Percentiles rank a stretch among this genome's conserved stretches.
Evolutionary conservation across 2,329 filamentous ascomycete species (phyloP).

Genomic region (Xylaria sp.): DNA sequence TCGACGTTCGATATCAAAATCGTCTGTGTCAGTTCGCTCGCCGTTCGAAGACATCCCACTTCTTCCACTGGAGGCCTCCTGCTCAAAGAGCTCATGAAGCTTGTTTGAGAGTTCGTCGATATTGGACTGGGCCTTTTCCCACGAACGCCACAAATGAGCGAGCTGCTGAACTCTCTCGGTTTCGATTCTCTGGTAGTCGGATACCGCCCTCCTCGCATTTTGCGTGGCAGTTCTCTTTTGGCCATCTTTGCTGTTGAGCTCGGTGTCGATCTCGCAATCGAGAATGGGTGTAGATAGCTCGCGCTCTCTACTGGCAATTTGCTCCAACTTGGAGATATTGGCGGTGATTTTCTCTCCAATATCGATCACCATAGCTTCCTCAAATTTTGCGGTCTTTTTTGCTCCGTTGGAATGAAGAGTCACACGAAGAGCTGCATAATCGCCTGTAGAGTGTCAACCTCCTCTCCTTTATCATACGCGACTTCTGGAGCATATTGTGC

Average conservation of each 20-base stretch:
- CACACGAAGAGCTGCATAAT: slow-evolving; percentile 44
- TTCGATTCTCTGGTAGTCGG: slow-evolving; percentile 36
- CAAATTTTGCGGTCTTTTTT: slow-evolving; percentile 38
- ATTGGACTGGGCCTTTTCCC: slow-evolving; percentile 43
- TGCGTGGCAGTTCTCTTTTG: slow-evolving; percentile 31
- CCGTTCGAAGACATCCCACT: slow-evolving; percentile 43
- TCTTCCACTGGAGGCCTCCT: slow-evolving; percentile 24
- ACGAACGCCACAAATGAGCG: slow-evolving; percentile 42
- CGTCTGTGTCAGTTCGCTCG: slow-evolving; percentile 38
- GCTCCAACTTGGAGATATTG: slow-evolving; percentile 33
- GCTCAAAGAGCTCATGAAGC: slow-evolving; percentile 22
- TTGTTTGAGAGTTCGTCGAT: slow-evolving; percentile 38
- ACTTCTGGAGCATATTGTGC: not conserved
- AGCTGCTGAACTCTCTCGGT: slow-evolving; percentile 38
- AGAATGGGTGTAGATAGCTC: slow-evolving; percentile 38
- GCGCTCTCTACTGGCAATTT: slow-evolving; percentile 32
- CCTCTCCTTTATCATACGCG: not conserved
- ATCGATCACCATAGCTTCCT: slow-evolving; percentile 34
- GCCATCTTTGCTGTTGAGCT: slow-evolving; percentile 36
- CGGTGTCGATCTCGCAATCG: slow-evolving; percentile 41
- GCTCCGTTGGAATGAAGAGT: slow-evolving; percentile 44
- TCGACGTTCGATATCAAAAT: slow-evolving; percentile 40
- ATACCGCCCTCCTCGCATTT: slow-evolving; percentile 34
- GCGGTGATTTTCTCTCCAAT: slow-evolving; percentile 36
- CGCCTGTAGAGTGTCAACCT: slow-evolving; percentile 37